Base-by-base conservation (phyloP, 495 filamentous ascomycete species). In the Tuber melanosporum region DNA sequence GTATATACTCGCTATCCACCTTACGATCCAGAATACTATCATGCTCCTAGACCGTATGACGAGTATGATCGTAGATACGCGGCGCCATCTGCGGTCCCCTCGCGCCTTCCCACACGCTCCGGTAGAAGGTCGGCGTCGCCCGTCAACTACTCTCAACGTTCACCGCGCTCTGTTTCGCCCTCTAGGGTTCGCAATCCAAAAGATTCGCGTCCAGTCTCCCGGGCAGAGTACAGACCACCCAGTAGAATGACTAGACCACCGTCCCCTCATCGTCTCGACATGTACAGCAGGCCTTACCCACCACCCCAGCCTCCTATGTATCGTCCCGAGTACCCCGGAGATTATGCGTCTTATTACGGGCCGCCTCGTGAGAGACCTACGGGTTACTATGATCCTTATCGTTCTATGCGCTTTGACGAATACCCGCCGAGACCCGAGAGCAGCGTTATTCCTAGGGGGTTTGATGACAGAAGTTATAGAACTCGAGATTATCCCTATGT, bases 401-500 rank as follows among this genome's bases (percentile, higher is more conserved):
- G 76, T 43, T 26, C 76, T 36, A 43, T 74, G 42, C 81, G 76
- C 52, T 78, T 82, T 41, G 72, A 74, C 45, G 81, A 78, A 70
- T 72, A 44, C 42, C 75, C 70, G 8, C 76, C 78, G 57, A 78
- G 76, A n/a, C 74, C 72, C 43, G 81, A 80, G 42, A 78, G 81
- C 32, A 74, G 73, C 36, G 43, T 82, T 46, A 43, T 71, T 44
- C 75, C 78, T 4, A 77, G 82, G 74, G 82, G 76, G 71, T 72
- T 73, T 57, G 81, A 78, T 43, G 74, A 74, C 41, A 69, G 78
- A 45, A 77, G 71, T 44, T 83, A 83, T 45, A 78, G 82, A 41
- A 77, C 81, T 43, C 77, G 82, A 15, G 82, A 83, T 20, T 83
- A 83, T 76, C 74, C 74, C 66, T 78, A 80, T 71, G 42, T 73